Base-by-base conservation (phyloP, 176 grass and related monocot species). In the Avena eriantha region DNA sequence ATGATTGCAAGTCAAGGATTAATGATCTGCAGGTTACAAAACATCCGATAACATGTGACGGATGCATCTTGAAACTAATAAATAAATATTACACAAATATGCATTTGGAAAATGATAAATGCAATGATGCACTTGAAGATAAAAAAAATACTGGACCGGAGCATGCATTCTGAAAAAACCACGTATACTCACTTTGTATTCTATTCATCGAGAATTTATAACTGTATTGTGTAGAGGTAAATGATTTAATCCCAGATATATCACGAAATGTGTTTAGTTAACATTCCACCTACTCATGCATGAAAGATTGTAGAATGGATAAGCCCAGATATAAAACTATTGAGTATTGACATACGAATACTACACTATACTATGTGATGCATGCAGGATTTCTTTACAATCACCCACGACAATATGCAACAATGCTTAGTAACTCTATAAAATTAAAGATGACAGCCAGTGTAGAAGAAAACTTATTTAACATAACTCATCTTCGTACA, bases 41-140 rank as follows among this genome's bases (percentile, higher is more conserved):
- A 59, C 85, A 92, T 86, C 91, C 8, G 91, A 93, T 79, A 92
- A 90, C 78, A 93, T 80, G 93, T 95, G 45, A 51, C 75, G 3
- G 15, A 10, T 88, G 18, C 48, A 80, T 91, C 81, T 89, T 63
- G 56, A 68, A 76, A 56, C 68, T 89, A 64, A 13, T 56, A 74
- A 26, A 33, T 18, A 55, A 43, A 5, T 18, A 12, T 10, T 67
- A 23, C 66, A 47, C 5, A 7, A 46, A 83, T 33, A 61, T 59
- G 46, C 21, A 74, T 80, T 64, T 73, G 58, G 3, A 87, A 56
- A 47, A 66, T 6, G 9, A 24, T 9, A 61, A 61, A 53, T 77
- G 70, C n/a, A 11, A 33, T 69, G 10, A 41, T 73, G 45, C 72
- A 76, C 33, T 46, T 56, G n/a, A 12, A 53, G 53, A 81, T 41